Evolutionary conservation across 2,329 filamentous ascomycete genomes (phyloP).

Genomic region (Atkinsonella hypoxylon): DNA sequence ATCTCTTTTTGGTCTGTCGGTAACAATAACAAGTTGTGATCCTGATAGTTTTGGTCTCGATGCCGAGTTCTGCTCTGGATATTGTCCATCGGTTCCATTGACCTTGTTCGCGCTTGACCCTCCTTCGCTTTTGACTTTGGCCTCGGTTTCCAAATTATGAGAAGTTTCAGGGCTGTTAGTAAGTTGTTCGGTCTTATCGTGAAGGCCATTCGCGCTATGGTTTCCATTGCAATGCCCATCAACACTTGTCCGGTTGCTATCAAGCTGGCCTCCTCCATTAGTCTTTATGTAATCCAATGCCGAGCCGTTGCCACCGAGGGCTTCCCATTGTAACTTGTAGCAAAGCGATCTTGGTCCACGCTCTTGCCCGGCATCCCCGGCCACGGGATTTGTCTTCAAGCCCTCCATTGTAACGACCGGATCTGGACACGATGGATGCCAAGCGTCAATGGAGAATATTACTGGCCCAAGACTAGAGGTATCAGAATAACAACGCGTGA

Average conservation of each 20-base stretch:
- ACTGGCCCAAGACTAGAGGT: constrained; percentile 15
- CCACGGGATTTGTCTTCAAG: constrained; percentile 28
- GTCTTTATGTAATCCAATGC: background rate
- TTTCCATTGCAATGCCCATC: background rate
- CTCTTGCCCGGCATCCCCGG: constrained; percentile 17
- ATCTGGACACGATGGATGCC: constrained; percentile 14
- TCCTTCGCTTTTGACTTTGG: too few relatives aligned
- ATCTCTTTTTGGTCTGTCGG: constrained; percentile 11
- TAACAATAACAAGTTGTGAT: constrained; percentile 13
- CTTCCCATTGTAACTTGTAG: constrained; percentile 34
- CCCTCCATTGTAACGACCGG: constrained; percentile 25
- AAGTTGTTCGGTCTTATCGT: too few relatives aligned
- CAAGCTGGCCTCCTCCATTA: background rate
- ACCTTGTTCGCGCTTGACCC: too few relatives aligned
- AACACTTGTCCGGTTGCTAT: background rate
- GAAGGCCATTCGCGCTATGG: too few relatives aligned
- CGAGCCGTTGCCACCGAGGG: constrained; percentile 8
- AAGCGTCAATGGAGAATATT: constrained; percentile 24
- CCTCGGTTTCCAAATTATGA: too few relatives aligned
- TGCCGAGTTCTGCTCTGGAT: background rate
- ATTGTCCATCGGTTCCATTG: background rate
- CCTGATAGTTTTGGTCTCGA: too few relatives aligned
- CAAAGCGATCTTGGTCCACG: constrained; percentile 22
- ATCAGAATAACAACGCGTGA: constrained; percentile 15
- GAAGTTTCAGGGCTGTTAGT: too few relatives aligned